Evolutionary conservation across 1,284 basidiomycete species (phyloP).

Genomic region (Tilletia caries): DNA sequence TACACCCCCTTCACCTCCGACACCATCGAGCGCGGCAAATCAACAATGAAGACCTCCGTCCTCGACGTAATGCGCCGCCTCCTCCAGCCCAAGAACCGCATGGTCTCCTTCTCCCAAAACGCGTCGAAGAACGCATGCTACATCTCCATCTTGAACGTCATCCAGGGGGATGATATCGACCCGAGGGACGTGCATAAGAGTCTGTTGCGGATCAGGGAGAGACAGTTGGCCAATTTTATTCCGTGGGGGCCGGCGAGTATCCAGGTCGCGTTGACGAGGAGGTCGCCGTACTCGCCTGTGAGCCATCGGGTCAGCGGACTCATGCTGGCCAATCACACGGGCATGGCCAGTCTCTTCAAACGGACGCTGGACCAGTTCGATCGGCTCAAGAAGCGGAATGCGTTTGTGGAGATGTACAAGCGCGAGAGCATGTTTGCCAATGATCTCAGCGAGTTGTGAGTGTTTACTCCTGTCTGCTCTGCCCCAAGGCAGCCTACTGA

Average conservation of each 20-base stretch:
- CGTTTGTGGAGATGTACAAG: conserved; percentile 96
- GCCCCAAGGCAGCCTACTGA: no score
- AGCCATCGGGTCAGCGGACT: conserved; percentile 89
- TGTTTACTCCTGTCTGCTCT: background rate
- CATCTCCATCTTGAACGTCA: conserved; percentile 97
- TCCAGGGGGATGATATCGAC: conserved; percentile 89
- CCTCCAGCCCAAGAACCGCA: conserved; percentile 95
- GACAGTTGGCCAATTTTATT: conserved; percentile 94
- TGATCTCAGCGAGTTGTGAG: conserved; percentile 42
- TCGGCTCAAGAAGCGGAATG: conserved; percentile 78
- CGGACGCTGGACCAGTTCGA: conserved; percentile 96
- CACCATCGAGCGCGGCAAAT: conserved; percentile 52
- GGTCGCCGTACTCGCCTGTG: conserved; percentile 80
- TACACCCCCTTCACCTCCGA: conserved; percentile 98
- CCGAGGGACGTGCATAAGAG: conserved; percentile 99
- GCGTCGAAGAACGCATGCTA: conserved; percentile 60
- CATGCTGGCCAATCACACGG: conserved; percentile 98
- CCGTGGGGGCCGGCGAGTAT: conserved; percentile 99
- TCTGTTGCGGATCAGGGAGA: conserved; percentile 87
- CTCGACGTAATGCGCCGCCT: conserved; percentile 97
- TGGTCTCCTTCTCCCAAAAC: conserved; percentile 76
- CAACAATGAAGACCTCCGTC: conserved; percentile 57
- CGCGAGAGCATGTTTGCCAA: conserved; percentile 67
- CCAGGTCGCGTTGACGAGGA: conserved; percentile 90
- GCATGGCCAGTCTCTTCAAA: conserved; percentile 79